phyloP scores from a whole-genome alignment of 331 rosid genomes.

The Stylosanthes scabra region DNA sequence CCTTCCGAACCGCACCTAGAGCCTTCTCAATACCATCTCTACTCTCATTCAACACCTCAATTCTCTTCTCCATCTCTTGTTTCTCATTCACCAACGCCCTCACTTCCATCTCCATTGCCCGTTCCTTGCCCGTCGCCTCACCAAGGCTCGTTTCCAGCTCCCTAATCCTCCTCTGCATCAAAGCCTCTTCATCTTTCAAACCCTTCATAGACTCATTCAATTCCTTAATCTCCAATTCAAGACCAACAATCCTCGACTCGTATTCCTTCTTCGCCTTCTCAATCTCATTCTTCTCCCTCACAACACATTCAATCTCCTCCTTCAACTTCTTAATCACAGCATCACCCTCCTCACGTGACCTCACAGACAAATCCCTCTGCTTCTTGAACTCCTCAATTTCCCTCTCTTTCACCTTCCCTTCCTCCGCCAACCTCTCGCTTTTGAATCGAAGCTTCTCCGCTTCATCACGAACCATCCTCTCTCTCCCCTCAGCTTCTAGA shows the following conservation, averaged over 20 bases:
- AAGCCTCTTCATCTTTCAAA: slow-evolving; percentile 37
- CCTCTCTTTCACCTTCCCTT: slow-evolving; percentile 41
- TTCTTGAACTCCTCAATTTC: slow-evolving; percentile 32
- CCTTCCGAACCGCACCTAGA: slow-evolving; percentile 40
- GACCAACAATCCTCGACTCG: slow-evolving; percentile 30
- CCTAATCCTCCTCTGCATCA: slow-evolving; percentile 28
- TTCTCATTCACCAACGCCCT: slow-evolving; percentile 44
- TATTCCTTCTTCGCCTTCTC: slow-evolving; percentile 51
- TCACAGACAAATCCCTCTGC: slow-evolving; percentile 54
- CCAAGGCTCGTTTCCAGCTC: slow-evolving; percentile 46
- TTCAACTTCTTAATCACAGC: slow-evolving; percentile 40
- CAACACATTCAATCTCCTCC: slow-evolving; percentile 36
- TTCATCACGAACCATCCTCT: slow-evolving; percentile 34
- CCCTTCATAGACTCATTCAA: slow-evolving; percentile 32
- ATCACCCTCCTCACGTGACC: neutral
- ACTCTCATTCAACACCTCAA: slow-evolving; percentile 45
- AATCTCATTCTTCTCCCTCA: slow-evolving; percentile 54
- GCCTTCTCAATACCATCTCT: slow-evolving; percentile 15
- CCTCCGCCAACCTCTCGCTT: slow-evolving; percentile 37
- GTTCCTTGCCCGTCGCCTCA: slow-evolving; percentile 40
- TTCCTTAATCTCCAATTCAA: slow-evolving; percentile 47
- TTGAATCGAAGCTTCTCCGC: slow-evolving; percentile 41
- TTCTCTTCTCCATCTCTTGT: slow-evolving; percentile 46
- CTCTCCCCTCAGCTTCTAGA: slow-evolving; percentile 43
- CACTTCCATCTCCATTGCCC: slow-evolving; percentile 47